Evolutionary conservation across 768 basidiomycete genomes (phyloP), one percentile per base, ranked within the genome.

Genomic region (Asterophora parasitica): DNA sequence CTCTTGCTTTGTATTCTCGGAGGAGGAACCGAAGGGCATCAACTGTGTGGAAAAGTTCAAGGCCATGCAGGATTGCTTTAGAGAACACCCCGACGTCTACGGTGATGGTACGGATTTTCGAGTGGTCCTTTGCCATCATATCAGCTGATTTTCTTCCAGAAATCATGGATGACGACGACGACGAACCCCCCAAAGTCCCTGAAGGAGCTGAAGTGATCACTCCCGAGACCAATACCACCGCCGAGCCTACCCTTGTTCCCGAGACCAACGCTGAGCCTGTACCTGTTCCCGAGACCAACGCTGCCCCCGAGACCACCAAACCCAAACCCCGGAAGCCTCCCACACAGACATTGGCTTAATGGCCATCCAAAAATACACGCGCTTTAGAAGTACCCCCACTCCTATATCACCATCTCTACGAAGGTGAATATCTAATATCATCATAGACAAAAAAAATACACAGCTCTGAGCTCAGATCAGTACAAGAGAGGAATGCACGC

Each of bases 21-120:
- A 96, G 62, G 79, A 83, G 44, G 96, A 99, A 55, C 95, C 95
- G 1, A 98, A 99, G 68, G 96, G 96, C 3, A 87, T 98, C 46
- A 88, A 99, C 58, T 99, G 96, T 55, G 88, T 99, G 9, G 96
- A 97, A 57, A 93, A 89, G 70, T 99, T 99, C 75, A 87, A 92
- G 67, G 83, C 73, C 15, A 99, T 99, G 96, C 96, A 99, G 62
- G 83, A 85, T 46, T 99, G 96, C 76, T 98, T 99, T 77, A 81
- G 93, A 58, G 84, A 81, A 49, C 90, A 98, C 66, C 95, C 95
- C 0, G 94, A 98, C 19, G 76, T 92, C n/a, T 98, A 98, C 64
- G 91, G 84, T 12, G 89, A 92, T 55, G 93, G 93, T 93, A 67
- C 52, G 88, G 65, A 8, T 20, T 33, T 4, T 23, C 23, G 44